Base-by-base conservation (phyloP, 306 rosid genomes). In the Prunus fruticosa region DNA sequence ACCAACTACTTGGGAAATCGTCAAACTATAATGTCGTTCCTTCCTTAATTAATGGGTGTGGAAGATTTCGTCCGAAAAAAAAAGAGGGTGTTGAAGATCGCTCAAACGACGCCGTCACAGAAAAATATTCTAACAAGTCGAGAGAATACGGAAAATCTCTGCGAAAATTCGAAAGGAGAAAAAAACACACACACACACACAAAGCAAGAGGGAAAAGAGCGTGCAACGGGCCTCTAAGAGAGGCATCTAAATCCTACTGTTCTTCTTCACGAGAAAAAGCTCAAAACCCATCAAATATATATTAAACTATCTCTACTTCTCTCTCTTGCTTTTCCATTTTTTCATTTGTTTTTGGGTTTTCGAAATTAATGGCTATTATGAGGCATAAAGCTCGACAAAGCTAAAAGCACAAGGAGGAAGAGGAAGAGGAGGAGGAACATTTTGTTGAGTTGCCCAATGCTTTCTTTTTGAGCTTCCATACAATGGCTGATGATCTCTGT, bases 401-500 rank as follows among this genome's bases (percentile, higher is more conserved):
- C 22, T 28, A 61, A 67, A 58, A 75, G 66, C 28, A n/a, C 45
- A 23, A 62, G 77, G 45, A 57, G 25, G 20, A 51, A 69, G 53
- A 50, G 7, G 7, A 70, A 14, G 12, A 38, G 22, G 61, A 20
- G 34, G 67, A 56, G 58, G 69, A 77, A 70, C 78, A 84, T 51
- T 84, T 64, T 77, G 57, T 47, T 52, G 82, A 76, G 79, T 30
- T 81, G 79, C 71, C 85, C 65, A 52, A 90, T 93, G 96, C 90
- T 86, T 91, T 73, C 81, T 76, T 81, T 88, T 87, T 88, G 88
- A 90, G 85, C 91, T 78, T 75, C 75, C 64, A 75, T 23, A 82
- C 90, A 82, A 95, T 95, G 99, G 96, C 97, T 9, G 97, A 92
- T 73, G 93, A 89, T 82, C 90, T 76, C 49, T 80, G 82, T 81